Evolutionary conservation across 2,329 filamentous ascomycete species (phyloP).

Genomic region (Magnaporthiopsis rhizophila): DNA sequence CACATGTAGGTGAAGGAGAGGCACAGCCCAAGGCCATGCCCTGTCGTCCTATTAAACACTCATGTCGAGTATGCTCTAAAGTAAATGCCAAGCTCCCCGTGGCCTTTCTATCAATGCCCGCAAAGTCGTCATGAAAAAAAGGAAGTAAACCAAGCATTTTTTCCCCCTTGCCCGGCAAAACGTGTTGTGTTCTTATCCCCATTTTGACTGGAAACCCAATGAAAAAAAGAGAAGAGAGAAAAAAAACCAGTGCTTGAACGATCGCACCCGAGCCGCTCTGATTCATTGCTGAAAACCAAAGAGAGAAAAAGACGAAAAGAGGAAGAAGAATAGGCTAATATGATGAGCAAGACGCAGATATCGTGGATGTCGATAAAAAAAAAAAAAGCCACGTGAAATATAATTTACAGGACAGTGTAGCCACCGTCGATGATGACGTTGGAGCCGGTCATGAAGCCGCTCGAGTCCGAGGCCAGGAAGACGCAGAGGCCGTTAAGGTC

Average conservation of each 20-base stretch:
- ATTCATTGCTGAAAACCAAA: neutral
- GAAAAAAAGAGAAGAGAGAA: neutral
- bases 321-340: neutral
- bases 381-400: constrained; percentile 14
- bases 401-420: constrained; percentile 36
- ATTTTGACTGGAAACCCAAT: neutral
- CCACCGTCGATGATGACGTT: constrained; percentile 66
- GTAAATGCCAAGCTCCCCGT: neutral
- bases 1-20: neutral
- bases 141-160: neutral
- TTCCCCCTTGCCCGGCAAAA: constrained; percentile 1
- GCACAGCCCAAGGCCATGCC: neutral
- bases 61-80: neutral
- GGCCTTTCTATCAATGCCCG: constrained; percentile 3
- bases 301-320: neutral
- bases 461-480: constrained; percentile 66
- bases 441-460: constrained; percentile 68
- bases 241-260: neutral
- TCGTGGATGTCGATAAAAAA: neutral
- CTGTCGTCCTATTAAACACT: neutral
- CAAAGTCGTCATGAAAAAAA: constrained; percentile 5
- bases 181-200: neutral
- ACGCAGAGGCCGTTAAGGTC: constrained; percentile 73
- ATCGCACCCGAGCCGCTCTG: too few species aligned
- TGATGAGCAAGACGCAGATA: neutral